Conservation (phyloP, 495 filamentous ascomycete species). For the Jackrogersella minutella region DNA sequence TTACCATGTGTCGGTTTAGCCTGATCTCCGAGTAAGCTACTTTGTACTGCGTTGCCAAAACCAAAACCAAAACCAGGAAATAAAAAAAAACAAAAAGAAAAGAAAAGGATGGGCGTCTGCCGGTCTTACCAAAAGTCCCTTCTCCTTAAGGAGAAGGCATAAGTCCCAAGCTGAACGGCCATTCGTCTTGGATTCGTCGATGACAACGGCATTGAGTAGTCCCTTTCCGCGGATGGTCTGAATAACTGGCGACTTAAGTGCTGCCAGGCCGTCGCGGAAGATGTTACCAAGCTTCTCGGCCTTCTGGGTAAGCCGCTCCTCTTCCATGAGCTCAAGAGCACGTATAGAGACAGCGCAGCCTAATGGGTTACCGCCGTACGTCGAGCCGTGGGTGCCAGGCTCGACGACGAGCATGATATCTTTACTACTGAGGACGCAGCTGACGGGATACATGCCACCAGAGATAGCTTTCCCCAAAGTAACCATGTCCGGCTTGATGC, state of each 20-base stretch:
- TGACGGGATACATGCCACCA: slow-evolving; percentile 98
- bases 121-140: slow-evolving; percentile 82
- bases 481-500: slow-evolving; percentile 93
- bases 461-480: slow-evolving; percentile 97
- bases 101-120: background rate
- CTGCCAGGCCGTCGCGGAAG: slow-evolving; percentile 79
- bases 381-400: slow-evolving; percentile 95
- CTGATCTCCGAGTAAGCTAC: slow-evolving; percentile 59
- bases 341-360: slow-evolving; percentile 95
- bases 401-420: slow-evolving; percentile 98
- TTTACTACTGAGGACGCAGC: slow-evolving; percentile 85
- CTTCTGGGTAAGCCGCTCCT: slow-evolving; percentile 85
- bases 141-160: slow-evolving; percentile 93
- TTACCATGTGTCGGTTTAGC: slow-evolving; percentile 99
- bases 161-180: slow-evolving; percentile 96
- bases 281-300: slow-evolving; percentile 81
- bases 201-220: slow-evolving; percentile 93
- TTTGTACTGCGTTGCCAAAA: slow-evolving; percentile 17
- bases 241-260: slow-evolving; percentile 80
- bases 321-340: slow-evolving; percentile 91
- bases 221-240: slow-evolving; percentile 89
- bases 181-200: slow-evolving; percentile 86
- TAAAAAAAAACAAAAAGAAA: too few species aligned
- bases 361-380: slow-evolving; percentile 97
- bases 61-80: too few species aligned